Conservation (phyloP, 108 stramenopile genomes). For the Nannochloropsis granulata region DNA sequence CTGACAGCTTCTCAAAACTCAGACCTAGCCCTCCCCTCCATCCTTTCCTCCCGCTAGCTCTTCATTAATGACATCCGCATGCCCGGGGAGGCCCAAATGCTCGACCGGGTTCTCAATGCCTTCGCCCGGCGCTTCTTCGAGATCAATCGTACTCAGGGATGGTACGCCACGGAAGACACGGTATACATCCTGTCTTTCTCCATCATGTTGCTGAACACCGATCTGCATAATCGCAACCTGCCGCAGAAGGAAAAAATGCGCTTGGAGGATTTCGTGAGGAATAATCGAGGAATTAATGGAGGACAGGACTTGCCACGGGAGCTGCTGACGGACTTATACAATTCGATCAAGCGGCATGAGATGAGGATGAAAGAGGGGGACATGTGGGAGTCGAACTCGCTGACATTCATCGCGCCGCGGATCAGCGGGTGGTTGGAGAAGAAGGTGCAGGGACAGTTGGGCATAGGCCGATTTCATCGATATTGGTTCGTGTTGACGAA, state of each 20-base stretch:
- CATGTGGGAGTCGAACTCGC: constrained; percentile 32
- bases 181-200: constrained; percentile 81
- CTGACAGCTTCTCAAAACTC: no score
- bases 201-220: constrained; percentile 94
- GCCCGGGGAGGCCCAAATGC: constrained; percentile 91
- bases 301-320: constrained; percentile 38
- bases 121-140: constrained; percentile 38
- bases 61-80: constrained; percentile 45
- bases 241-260: constrained; percentile 61
- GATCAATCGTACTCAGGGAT: constrained; percentile 7
- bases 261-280: constrained; percentile 63
- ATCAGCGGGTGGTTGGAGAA: constrained; percentile 38
- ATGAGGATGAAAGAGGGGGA: constrained; percentile 36
- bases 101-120: constrained; percentile 64
- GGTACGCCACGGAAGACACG: constrained; percentile 73
- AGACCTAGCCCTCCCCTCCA: no score
- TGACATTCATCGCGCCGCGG: constrained; percentile 31
- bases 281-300: constrained; percentile 54
- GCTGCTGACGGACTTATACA: constrained; percentile 47
- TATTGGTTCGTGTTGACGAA: constrained; percentile 38
- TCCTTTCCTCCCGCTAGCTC: neutral
- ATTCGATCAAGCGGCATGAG: constrained; percentile 48
- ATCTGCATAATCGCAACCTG: constrained; percentile 64
- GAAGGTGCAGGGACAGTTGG: constrained; percentile 17
- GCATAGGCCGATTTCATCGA: neutral